A percentile compares a stretch with the other conserved stretches of the same genome.
These are phyloP conservation scores for Parafenestella ontariensis DNA, from an alignment of 2,329 filamentous ascomycete species.

Conservation along the genomic window DNA sequence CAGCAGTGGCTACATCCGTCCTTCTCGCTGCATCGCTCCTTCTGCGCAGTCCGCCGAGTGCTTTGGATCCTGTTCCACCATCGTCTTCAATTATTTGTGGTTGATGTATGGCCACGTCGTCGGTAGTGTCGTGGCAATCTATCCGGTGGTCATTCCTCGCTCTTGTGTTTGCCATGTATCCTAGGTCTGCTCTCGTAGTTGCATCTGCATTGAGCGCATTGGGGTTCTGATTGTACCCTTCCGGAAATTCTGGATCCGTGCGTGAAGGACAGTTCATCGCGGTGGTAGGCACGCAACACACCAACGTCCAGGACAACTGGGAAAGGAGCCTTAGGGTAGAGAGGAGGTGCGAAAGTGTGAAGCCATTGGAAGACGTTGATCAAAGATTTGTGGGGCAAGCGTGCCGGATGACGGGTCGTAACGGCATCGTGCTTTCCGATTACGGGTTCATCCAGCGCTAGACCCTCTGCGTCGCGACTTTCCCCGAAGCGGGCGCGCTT, in stretches of 20 bases:
- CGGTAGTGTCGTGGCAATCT: constrained; percentile 20
- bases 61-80: too few relatives aligned
- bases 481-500: too few relatives aligned
- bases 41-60: too few relatives aligned
- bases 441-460: too few relatives aligned
- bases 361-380: too few relatives aligned
- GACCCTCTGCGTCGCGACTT: too few relatives aligned
- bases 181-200: constrained; percentile 68
- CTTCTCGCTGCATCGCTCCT: too few relatives aligned
- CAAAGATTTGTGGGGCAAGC: background rate
- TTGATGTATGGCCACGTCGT: constrained; percentile 1
- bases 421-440: background rate
- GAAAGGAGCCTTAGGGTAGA: background rate
- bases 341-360: too few relatives aligned
- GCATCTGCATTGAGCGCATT: constrained; percentile 63
- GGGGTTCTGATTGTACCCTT: constrained; percentile 69
- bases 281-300: constrained; percentile 3
- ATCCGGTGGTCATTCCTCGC: constrained; percentile 54
- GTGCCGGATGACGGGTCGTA: background rate
- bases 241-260: constrained; percentile 60
- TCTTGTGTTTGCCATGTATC: constrained; percentile 65
- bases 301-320: background rate
- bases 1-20: too few relatives aligned
- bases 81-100: background rate
- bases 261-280: constrained; percentile 71